Conservation (phyloP, 2,329 filamentous ascomycete species). For the Kalmusia sp. region DNA sequence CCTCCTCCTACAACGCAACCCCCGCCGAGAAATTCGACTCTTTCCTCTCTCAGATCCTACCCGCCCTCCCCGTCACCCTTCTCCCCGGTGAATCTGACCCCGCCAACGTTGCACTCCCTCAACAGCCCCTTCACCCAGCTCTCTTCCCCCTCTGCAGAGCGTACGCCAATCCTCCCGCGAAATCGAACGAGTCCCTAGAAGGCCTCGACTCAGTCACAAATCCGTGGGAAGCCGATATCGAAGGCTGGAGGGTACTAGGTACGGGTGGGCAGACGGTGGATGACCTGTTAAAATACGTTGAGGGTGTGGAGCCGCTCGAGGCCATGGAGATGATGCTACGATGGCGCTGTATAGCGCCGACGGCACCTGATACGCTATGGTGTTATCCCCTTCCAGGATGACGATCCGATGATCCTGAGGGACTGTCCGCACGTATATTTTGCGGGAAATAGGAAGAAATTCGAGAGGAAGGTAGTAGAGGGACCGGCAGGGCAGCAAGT, state of each 20-base stretch:
- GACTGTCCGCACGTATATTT: slow-evolving; percentile 91
- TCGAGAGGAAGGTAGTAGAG: slow-evolving; percentile 74
- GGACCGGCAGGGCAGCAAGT: slow-evolving; percentile 72
- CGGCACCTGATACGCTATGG: slow-evolving; percentile 94
- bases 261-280: slow-evolving; percentile 92
- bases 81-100: slow-evolving; percentile 86
- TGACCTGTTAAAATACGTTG: slow-evolving; percentile 91
- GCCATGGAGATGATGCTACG: slow-evolving; percentile 96
- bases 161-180: slow-evolving; percentile 64
- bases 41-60: slow-evolving; percentile 81
- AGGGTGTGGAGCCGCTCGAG: slow-evolving; percentile 75
- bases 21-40: slow-evolving; percentile 85
- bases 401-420: slow-evolving; percentile 88
- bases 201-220: slow-evolving; percentile 94
- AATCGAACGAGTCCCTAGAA: slow-evolving; percentile 54
- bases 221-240: slow-evolving; percentile 88
- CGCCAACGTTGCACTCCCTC: slow-evolving; percentile 86
- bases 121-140: slow-evolving; percentile 90
- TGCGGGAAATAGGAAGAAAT: slow-evolving; percentile 81
- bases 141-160: slow-evolving; percentile 81
- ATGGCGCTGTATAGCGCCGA: slow-evolving; percentile 91
- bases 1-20: slow-evolving; percentile 82
- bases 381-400: slow-evolving; percentile 95
- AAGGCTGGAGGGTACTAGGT: slow-evolving; percentile 86
- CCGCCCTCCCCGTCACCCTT: slow-evolving; percentile 85